A percentile compares a stretch with the other conserved stretches of the same genome.
Evolutionary conservation across 2,329 filamentous ascomycete species (phyloP).

Genomic region (Fusarium abutilonis): DNA sequence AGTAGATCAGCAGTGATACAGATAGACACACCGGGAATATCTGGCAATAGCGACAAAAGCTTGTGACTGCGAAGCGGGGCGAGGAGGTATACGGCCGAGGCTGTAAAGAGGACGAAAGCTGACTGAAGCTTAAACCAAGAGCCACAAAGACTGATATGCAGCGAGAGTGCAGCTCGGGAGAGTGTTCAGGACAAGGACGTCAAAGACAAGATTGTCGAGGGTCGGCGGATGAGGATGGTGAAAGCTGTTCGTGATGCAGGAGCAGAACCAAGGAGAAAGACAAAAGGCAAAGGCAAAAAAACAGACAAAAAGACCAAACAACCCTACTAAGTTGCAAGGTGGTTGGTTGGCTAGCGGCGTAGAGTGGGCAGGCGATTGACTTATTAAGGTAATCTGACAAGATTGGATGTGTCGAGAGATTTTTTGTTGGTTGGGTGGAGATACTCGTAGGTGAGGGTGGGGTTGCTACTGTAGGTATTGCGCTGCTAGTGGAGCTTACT

Average conservation of each 20-base stretch:
- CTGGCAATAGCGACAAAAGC: constrained; percentile 23
- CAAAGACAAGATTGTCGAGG: constrained; percentile 1
- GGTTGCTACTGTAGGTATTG: neutral
- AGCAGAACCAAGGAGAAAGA: constrained; percentile 16
- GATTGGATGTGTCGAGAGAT: constrained; percentile 32
- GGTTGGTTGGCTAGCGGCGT: constrained; percentile 38
- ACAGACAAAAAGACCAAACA: constrained; percentile 3
- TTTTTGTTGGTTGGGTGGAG: constrained; percentile 37
- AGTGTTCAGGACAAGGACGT: constrained; percentile 3
- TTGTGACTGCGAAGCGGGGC: constrained; percentile 17
- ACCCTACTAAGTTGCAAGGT: constrained; percentile 15
- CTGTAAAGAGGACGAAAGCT: neutral
- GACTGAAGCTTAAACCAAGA: neutral
- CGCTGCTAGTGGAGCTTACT: constrained; percentile 10
- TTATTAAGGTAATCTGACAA: constrained; percentile 5
- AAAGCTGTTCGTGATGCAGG: constrained; percentile 35
- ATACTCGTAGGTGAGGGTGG: constrained; percentile 25
- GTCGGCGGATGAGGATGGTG: constrained; percentile 26
- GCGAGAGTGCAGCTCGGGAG: neutral
- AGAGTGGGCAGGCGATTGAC: constrained; percentile 9
- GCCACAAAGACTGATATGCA: constrained; percentile 5
- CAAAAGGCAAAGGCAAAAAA: constrained; percentile 11
- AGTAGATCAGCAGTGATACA: constrained; percentile 26
- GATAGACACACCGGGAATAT: constrained; percentile 30
- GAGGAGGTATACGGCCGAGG: neutral